Evolutionary conservation across 2,329 filamentous ascomycete species (phyloP), one percentile per base, ranked within the genome.

Genomic region (Madurella fahalii): DNA sequence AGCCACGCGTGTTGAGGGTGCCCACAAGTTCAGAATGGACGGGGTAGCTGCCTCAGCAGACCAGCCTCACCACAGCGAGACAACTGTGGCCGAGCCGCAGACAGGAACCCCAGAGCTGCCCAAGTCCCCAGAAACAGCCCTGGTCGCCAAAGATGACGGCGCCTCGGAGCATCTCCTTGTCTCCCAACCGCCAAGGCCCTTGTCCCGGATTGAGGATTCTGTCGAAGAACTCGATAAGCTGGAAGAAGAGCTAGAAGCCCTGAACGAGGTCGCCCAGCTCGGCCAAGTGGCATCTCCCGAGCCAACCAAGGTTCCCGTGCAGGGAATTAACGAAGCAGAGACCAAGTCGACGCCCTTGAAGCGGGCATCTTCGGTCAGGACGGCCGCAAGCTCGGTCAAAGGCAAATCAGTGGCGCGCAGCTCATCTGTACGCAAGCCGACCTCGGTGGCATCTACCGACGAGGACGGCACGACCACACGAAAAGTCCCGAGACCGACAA

Each of bases 211-310:
- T 47, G 83, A 86, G 64, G 83, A 85, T 64, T 85, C 82, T 1
- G 70, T 86, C 9, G 82, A 84, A 64, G 82, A 81, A 58, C 71
- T 86, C 17, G 83, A 86, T 63, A 73, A 74, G 56, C 72, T 86
- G 15, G 82, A 86, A 60, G 83, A 86, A 32, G 75, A 84, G 47
- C 72, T 85, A 9, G 82, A 86, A 60, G 79, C 75, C 2, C 71
- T 83, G 34, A 64, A 72, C 47, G 68, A 69, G n/a, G 67, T 74
- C 11, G 65, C 76, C 0, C 67, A 64, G 2, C 55, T 73, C 11
- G 63, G 67, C 16, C 67, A 64, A 7, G 64, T 73, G 11, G 58
- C 65, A 3, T 69, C 71, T 2, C 60, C 67, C 2, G 63, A 65
- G 25, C 37, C 53, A n/a, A 44, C 46, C 31, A 70, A 70, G 53